These are phyloP conservation scores for Colletotrichum liaoningense DNA, from an alignment of 2,329 filamentous ascomycete species.

Conservation along the genomic window DNA sequence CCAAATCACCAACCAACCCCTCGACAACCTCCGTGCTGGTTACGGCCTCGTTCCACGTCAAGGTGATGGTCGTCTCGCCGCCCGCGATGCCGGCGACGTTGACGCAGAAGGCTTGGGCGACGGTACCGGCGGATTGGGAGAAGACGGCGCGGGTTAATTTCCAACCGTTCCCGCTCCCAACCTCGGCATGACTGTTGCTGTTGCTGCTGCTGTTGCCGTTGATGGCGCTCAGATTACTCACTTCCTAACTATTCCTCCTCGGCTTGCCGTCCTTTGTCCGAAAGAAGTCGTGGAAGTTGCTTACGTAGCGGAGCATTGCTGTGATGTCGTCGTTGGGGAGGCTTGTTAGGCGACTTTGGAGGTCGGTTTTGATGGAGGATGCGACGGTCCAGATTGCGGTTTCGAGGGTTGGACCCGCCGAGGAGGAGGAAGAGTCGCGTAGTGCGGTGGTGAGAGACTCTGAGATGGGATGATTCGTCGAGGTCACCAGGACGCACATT, in stretches of 20 bases:
- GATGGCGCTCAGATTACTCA: constrained; percentile 65
- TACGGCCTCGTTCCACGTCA: constrained; percentile 61
- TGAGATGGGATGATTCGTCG: constrained; percentile 46
- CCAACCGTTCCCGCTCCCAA: constrained; percentile 40
- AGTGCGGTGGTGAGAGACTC: constrained; percentile 40
- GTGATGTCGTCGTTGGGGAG: constrained; percentile 57
- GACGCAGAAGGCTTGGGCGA: constrained; percentile 55
- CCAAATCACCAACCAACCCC: constrained; percentile 51
- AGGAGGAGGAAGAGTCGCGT: constrained; percentile 28
- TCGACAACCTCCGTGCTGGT: constrained; percentile 52
- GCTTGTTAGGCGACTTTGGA: constrained; percentile 45
- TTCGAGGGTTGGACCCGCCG: constrained; percentile 36
- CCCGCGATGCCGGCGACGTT: constrained; percentile 59
- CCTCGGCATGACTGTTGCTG: background rate
- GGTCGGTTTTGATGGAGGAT: constrained; percentile 45
- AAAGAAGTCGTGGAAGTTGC: constrained; percentile 57
- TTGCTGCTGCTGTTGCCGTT: constrained; percentile 18
- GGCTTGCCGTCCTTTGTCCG: constrained; percentile 53
- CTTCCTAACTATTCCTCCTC: constrained; percentile 58
- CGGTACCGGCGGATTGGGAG: constrained; percentile 58
- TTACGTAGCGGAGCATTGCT: constrained; percentile 54
- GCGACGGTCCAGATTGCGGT: constrained; percentile 57
- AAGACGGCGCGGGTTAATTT: constrained; percentile 59
- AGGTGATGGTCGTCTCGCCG: constrained; percentile 52
- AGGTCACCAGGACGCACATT: constrained; percentile 55